phyloP scores from a whole-genome alignment of 2,329 filamentous ascomycete genomes.

The Diaporthe sp. region DNA sequence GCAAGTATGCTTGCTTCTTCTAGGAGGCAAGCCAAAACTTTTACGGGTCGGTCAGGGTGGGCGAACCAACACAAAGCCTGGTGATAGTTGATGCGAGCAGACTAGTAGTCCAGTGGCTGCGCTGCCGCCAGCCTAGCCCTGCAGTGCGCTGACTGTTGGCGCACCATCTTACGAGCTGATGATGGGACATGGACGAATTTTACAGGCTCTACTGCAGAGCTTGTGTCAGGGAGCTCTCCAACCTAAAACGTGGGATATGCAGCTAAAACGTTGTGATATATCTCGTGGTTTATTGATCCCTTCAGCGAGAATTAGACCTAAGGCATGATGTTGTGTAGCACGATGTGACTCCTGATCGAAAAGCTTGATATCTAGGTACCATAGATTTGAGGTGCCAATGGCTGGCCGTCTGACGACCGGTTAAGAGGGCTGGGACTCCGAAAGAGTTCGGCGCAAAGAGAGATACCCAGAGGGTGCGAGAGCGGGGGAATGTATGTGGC shows the following conservation, averaged over 20 bases:
- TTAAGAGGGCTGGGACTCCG: background rate
- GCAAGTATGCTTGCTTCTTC: background rate
- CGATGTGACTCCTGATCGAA: slow-evolving; percentile 13
- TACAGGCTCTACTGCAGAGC: background rate
- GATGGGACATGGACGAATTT: background rate
- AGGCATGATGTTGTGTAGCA: background rate
- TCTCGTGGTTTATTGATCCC: slow-evolving; percentile 3
- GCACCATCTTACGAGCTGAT: background rate
- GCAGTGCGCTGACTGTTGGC: slow-evolving; percentile 6
- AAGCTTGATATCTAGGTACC: background rate
- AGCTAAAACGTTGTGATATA: slow-evolving; percentile 12
- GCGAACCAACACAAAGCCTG: background rate
- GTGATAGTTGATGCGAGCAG: background rate
- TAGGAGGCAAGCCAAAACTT: background rate
- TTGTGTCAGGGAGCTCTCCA: slow-evolving; percentile 5
- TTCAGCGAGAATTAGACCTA: slow-evolving; percentile 12
- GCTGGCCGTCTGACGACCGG: background rate
- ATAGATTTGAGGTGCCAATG: background rate
- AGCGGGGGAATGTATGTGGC: slow-evolving; percentile 39
- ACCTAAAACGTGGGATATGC: slow-evolving; percentile 18
- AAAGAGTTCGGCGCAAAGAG: background rate
- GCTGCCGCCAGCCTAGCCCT: background rate
- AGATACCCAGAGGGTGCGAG: background rate
- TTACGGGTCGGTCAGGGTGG: slow-evolving; percentile 7
- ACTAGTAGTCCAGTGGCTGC: slow-evolving; percentile 7